Base-by-base conservation (phyloP, 208 protist genomes). In the Herpetomonas muscarum region DNA sequence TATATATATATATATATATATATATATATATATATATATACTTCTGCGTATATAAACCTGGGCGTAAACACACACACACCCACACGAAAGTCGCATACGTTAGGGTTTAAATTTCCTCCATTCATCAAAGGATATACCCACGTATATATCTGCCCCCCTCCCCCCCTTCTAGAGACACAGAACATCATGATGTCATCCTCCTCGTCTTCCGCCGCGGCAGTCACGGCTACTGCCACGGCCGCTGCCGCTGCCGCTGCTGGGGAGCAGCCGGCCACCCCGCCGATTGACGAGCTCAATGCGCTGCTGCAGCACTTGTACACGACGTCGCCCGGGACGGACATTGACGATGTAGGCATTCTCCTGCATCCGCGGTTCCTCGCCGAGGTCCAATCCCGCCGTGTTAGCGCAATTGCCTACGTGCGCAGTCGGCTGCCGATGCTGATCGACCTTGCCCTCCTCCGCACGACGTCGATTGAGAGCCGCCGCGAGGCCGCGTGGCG, bases 391-490 rank as follows among this genome's bases (percentile, higher is more conserved):
- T 48, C 63, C 0, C 47, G 63, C 22, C 46, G 63, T 17, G 62
- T 61, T 34, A 61, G 65, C 53, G 46, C 64, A 12, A 58, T 58
- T 19, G 49, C 15, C 15, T 74, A 74, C 47, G 55, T 65, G 17
- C 66, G 64, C n/a, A 54, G 57, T n/a, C 73, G 67, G 5, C 13
- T 74, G 9, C 64, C 67, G 3, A 46, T 74, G 3, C 48, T 79
- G 5, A 49, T 79, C 21, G 51, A 60, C 0, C 45, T 79, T 9
- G 66, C 62, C 17, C 42, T 79, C 47, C 57, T 44, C 49, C 44
- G 41, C 21, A 10, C 24, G 4, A 25, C 5, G 5, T 32, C 31
- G 4, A 4, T 53, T 12, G 41, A 46, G 41, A 19, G 19, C 5
- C 47, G 19, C 28, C 47, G 47, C 13, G 22, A 53, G 19, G 41